Conservation (phyloP, 2,329 filamentous ascomycete genomes). For the Diplodia seriata region DNA sequence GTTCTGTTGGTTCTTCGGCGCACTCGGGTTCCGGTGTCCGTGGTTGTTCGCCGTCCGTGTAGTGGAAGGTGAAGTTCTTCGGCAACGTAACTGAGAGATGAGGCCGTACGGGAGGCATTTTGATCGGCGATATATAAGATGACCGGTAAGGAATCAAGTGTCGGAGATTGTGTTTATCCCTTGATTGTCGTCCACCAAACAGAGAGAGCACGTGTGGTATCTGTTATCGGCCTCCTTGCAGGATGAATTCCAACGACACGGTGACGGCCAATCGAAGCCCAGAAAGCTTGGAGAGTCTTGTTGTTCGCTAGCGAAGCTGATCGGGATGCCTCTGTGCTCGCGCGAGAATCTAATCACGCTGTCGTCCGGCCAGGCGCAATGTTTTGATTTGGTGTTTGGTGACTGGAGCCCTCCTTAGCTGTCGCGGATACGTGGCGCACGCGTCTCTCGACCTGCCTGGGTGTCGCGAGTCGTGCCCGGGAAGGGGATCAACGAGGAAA, state of each 20-base stretch:
- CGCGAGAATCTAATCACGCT: conserved; percentile 1
- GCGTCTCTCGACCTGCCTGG: background rate
- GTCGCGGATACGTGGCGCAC: conserved; percentile 26
- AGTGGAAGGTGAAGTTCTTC: conserved; percentile 58
- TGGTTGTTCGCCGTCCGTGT: conserved; percentile 54
- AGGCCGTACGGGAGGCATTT: conserved; percentile 53
- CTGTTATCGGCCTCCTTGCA: conserved; percentile 29
- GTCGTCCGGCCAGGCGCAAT: conserved; percentile 8
- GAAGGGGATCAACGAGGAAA: conserved; percentile 15
- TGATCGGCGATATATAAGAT: conserved; percentile 26
- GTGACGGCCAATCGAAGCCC: conserved; percentile 17
- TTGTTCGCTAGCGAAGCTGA: conserved; percentile 5
- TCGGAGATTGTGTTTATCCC: conserved; percentile 31
- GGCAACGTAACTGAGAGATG: conserved; percentile 59
- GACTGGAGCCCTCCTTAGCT: background rate
- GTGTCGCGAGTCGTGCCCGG: conserved; percentile 5
- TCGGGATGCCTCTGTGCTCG: conserved; percentile 4
- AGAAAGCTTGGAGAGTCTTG: conserved; percentile 22
- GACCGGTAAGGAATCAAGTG: conserved; percentile 23
- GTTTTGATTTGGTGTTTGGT: conserved; percentile 14
- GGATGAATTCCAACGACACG: conserved; percentile 28
- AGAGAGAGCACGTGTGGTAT: conserved; percentile 26
- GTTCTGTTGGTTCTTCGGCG: conserved; percentile 45
- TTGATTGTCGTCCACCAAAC: conserved; percentile 30
- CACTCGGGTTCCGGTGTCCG: conserved; percentile 55